These are phyloP conservation scores for Astraeus odoratus DNA, from an alignment of 768 basidiomycete species.

Conservation along the genomic window DNA sequence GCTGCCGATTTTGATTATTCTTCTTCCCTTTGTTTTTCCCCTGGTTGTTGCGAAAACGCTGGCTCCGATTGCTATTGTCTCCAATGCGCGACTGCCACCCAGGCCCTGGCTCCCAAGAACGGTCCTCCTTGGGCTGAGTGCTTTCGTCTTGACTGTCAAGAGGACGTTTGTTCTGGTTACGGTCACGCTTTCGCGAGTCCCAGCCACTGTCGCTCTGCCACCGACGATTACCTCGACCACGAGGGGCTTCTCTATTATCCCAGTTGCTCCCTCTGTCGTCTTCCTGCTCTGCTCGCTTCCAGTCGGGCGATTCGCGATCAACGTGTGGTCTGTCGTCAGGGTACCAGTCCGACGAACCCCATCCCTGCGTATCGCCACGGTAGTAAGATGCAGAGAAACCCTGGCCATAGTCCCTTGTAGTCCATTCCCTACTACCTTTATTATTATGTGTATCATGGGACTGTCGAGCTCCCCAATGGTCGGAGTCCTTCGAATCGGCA, in stretches of 20 bases:
- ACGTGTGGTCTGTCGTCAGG: slow-evolving; percentile 36
- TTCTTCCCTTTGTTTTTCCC: slow-evolving; percentile 32
- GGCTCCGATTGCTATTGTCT: slow-evolving; percentile 32
- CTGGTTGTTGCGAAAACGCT: slow-evolving; percentile 30
- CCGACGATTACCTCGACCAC: slow-evolving; percentile 23
- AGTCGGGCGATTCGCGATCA: slow-evolving; percentile 42
- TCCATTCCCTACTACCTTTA: slow-evolving; percentile 39
- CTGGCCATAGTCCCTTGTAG: slow-evolving; percentile 39
- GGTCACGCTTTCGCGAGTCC: slow-evolving; percentile 44
- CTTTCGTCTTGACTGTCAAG: slow-evolving; percentile 21
- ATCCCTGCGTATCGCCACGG: slow-evolving; percentile 42
- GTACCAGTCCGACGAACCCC: slow-evolving; percentile 31
- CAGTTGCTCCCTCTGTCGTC: slow-evolving; percentile 33
- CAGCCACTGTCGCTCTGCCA: slow-evolving; percentile 40
- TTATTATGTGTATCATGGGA: slow-evolving; percentile 37
- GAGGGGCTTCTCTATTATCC: slow-evolving; percentile 31
- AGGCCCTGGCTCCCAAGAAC: slow-evolving; percentile 69
- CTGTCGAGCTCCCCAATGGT: slow-evolving; percentile 37
- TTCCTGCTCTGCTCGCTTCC: slow-evolving; percentile 29
- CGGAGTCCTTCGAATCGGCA: slow-evolving; percentile 36
- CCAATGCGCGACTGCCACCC: slow-evolving; percentile 49
- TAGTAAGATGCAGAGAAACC: slow-evolving; percentile 36
- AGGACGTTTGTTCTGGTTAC: slow-evolving; percentile 33
- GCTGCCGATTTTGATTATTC: slow-evolving; percentile 28
- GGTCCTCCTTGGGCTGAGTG: slow-evolving; percentile 34